Conservation (phyloP, 768 basidiomycete species). For the Russula compacta region DNA sequence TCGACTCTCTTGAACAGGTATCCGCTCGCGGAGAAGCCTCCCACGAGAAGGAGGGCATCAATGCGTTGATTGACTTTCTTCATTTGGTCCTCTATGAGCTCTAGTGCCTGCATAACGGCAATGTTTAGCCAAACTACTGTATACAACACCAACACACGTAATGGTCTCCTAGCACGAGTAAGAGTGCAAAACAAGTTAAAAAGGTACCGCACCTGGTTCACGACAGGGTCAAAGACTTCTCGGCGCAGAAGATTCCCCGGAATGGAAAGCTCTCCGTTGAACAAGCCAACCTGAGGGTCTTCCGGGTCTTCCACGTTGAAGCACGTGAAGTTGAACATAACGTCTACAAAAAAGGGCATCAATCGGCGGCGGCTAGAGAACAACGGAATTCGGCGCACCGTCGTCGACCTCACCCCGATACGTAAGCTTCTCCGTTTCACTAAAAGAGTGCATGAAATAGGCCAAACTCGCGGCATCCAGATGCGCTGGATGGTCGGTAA, state of each 20-base stretch:
- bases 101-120: conserved; percentile 47
- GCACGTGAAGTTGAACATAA: conserved; percentile 82
- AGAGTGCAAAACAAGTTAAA: background rate
- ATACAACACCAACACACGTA: conserved; percentile 6
- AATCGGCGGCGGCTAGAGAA: conserved; percentile 1
- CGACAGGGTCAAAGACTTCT: conserved; percentile 85
- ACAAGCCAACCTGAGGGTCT: conserved; percentile 68
- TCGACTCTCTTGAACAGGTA: conserved; percentile 76
- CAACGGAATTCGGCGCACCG: conserved; percentile 34
- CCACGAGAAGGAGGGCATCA: conserved; percentile 81
- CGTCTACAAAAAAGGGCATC: conserved; percentile 37
- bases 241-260: conserved; percentile 69
- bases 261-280: conserved; percentile 77
- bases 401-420: conserved; percentile 71
- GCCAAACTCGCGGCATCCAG: conserved; percentile 74
- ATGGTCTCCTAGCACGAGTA: background rate
- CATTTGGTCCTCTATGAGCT: conserved; percentile 70
- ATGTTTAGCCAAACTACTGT: background rate
- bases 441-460: conserved; percentile 84
- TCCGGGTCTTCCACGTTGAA: conserved; percentile 82
- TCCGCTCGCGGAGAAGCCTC: conserved; percentile 81
- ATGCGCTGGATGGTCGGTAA: conserved; percentile 79
- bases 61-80: conserved; percentile 57
- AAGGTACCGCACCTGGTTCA: conserved; percentile 50
- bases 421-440: conserved; percentile 78